Base-by-base conservation (phyloP, 164 flowering plant genomes). In the Magnolia sinica region DNA sequence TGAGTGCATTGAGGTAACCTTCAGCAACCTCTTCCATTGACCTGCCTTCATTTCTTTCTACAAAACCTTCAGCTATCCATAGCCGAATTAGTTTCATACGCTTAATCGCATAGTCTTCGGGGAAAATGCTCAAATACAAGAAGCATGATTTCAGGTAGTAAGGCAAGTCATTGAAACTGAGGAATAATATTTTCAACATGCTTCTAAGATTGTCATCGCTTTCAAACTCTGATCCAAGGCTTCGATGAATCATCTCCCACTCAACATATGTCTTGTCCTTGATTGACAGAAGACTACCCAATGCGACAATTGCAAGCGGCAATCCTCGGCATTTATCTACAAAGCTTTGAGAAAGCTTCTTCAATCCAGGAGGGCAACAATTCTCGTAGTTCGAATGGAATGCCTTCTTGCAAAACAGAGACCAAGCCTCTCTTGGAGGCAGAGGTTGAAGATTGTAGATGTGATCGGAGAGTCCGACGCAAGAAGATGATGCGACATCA, bases 1-100 rank as follows among this genome's bases (percentile, higher is more conserved):
- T 0, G 29, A 78, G 29, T 4, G 67, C 27, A 4, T 73, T 63
- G 27, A 78, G 37, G 75, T 65, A 75, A 18, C 75, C 74, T 0
- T 75, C 78, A 27, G 75, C 81, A 64, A 71, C 19, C 14, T 71
- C 78, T 49, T 79, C 81, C 72, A 75, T 52, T 66, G 71, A 13
- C 50, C 49, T 71, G 55, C 2, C 55, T 10, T 22, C 23, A 20
- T 31, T 20, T 3, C 24, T n/a, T 37, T 49, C 23, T 9, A 79
- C 5, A 8, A 79, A 72, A 8, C 78, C 81, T 20, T 79, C 78
- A 23, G 81, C 81, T 9, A 75, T 67, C 81, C 81, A 79, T 8
- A 71, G 64, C 2, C 50, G 52, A 55, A 75, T 16, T 51, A 79
- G 37, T 22, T 20, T 75, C 24, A 8, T 37, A 2, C 64, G 65